Conservation (phyloP, 1,284 basidiomycete genomes). For the Volvariella surrecta region DNA sequence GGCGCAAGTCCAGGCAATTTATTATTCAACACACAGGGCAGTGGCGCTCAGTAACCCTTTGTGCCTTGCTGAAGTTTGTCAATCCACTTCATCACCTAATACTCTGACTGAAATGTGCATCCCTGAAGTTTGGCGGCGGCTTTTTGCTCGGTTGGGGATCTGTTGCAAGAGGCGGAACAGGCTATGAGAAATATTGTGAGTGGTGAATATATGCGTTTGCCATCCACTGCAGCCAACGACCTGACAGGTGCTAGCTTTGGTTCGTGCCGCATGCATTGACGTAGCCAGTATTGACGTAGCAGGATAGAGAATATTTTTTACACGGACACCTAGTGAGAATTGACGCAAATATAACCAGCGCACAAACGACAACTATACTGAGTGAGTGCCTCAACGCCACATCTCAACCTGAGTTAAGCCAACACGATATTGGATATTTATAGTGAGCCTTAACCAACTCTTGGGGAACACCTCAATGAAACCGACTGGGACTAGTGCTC, state of each 20-base stretch:
- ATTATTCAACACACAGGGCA: conserved; percentile 33
- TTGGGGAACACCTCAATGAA: conserved; percentile 1
- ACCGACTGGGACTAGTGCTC: conserved; percentile 25
- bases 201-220: not conserved
- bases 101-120: not conserved
- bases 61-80: conserved; percentile 36
- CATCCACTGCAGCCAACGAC: conserved; percentile 21
- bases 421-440: conserved; percentile 28
- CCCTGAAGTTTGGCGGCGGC: conserved; percentile 36
- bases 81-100: not conserved
- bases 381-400: conserved; percentile 21
- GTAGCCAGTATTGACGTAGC: conserved; percentile 1
- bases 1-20: conserved; percentile 39
- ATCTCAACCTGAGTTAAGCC: not conserved
- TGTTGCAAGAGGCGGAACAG: conserved; percentile 31
- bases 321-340: conserved; percentile 38
- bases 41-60: conserved; percentile 37
- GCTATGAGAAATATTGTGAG: conserved; percentile 41
- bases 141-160: conserved; percentile 36
- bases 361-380: conserved; percentile 39
- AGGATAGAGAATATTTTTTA: conserved; percentile 39
- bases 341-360: conserved; percentile 17
- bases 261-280: conserved; percentile 13
- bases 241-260: conserved; percentile 35
- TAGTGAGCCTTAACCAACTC: conserved; percentile 20